Conservation (phyloP, 129 eudicot genomes). For the Deinandra increscens region DNA sequence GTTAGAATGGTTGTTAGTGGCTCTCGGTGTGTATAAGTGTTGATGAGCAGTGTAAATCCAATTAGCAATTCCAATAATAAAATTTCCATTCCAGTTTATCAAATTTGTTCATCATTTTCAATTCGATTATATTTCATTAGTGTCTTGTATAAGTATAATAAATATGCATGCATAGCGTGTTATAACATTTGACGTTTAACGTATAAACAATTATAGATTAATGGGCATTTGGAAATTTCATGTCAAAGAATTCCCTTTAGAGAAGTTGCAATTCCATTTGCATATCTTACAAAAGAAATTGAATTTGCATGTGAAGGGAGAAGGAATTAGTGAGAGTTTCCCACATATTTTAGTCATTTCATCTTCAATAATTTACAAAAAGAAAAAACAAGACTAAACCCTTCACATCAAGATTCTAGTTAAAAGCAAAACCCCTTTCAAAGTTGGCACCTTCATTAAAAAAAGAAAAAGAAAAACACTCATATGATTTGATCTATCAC, state of each 20-base stretch:
- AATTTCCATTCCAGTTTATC: no score
- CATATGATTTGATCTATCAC: slow-evolving; percentile 10
- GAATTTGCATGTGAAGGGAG: slow-evolving; percentile 16
- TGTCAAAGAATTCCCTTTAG: slow-evolving; percentile 1
- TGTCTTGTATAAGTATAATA: neutral
- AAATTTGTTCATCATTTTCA: no score
- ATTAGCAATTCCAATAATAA: no score
- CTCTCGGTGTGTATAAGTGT: no score
- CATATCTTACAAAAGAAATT: slow-evolving; percentile 22
- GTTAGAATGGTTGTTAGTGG: no score
- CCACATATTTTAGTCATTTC: slow-evolving; percentile 35
- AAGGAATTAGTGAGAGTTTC: slow-evolving; percentile 35
- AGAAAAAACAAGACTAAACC: slow-evolving; percentile 15
- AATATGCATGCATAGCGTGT: neutral
- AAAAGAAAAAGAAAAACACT: neutral
- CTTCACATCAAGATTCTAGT: slow-evolving; percentile 40
- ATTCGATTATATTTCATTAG: no score
- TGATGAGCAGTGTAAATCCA: no score
- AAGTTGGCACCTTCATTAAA: slow-evolving; percentile 32
- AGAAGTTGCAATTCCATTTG: neutral
- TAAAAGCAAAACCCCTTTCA: slow-evolving; percentile 34
- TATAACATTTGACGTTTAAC: neutral
- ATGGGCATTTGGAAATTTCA: neutral
- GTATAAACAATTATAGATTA: neutral
- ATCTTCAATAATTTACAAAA: slow-evolving; percentile 40